These are phyloP conservation scores for Neurospora sp. DNA, from an alignment of 2,329 filamentous ascomycete species.

Conservation along the genomic window DNA sequence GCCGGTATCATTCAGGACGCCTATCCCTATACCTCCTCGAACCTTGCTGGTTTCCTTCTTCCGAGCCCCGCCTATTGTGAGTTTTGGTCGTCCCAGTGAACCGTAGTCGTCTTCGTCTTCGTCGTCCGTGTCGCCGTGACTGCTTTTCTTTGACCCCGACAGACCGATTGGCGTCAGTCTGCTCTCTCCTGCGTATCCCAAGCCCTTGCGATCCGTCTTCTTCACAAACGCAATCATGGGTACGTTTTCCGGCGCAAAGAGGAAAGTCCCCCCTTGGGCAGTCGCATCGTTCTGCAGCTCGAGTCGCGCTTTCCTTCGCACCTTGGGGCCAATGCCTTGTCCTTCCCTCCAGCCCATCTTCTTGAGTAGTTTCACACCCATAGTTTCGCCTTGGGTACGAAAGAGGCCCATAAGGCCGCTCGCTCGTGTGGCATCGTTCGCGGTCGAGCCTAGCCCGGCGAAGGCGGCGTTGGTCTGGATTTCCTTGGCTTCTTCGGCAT, in stretches of 20 bases:
- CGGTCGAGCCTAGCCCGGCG: conserved; percentile 62
- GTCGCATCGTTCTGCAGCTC: conserved; percentile 36
- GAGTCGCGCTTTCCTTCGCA: conserved; percentile 64
- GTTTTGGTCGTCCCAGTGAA: conserved; percentile 18
- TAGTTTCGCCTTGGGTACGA: conserved; percentile 64
- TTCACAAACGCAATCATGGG: conserved; percentile 54
- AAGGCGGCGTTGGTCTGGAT: conserved; percentile 67
- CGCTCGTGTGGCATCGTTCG: conserved; percentile 39
- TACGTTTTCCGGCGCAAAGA: conserved; percentile 80
- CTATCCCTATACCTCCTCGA: conserved; percentile 71
- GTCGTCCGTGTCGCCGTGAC: conserved; percentile 36
- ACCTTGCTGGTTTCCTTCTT: conserved; percentile 43
- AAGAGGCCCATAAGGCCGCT: conserved; percentile 63
- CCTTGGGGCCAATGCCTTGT: conserved; percentile 83
- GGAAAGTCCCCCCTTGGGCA: conserved; percentile 43
- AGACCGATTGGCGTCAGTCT: conserved; percentile 33
- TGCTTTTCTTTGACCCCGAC: conserved; percentile 12
- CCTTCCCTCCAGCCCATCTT: conserved; percentile 95
- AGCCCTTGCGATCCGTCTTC: conserved; percentile 60
- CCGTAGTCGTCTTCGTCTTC: conserved; percentile 26
- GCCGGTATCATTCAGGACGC: conserved; percentile 82
- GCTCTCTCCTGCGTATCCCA: conserved; percentile 56
- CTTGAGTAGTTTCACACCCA: conserved; percentile 75
- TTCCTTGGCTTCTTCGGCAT: conserved; percentile 68
- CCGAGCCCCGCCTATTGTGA: conserved; percentile 7